phyloP scores from a whole-genome alignment of 2,329 filamentous ascomycete genomes.

The Claviceps digitariae region DNA sequence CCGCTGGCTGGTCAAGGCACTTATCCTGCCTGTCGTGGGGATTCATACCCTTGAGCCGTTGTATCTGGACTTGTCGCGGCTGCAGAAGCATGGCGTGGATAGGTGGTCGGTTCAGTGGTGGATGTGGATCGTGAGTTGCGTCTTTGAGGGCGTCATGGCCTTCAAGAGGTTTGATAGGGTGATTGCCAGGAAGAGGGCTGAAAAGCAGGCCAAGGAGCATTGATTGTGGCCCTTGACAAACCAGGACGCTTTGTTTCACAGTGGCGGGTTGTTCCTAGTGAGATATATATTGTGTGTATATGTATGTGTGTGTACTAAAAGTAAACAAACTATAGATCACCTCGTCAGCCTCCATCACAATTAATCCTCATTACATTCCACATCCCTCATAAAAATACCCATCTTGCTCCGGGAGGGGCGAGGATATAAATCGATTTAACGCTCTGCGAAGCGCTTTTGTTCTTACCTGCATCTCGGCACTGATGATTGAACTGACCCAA shows the following conservation, averaged over 20 bases:
- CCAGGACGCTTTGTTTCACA: too few relatives aligned
- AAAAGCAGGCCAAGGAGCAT: constrained; percentile 28
- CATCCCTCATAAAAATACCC: too few relatives aligned
- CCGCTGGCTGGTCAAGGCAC: constrained; percentile 40
- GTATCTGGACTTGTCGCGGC: constrained; percentile 31
- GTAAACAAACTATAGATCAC: too few relatives aligned
- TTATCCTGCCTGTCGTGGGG: constrained; percentile 44
- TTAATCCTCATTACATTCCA: too few relatives aligned
- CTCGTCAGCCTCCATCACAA: too few relatives aligned
- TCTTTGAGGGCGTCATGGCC: constrained; percentile 39
- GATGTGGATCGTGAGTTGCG: constrained; percentile 37
- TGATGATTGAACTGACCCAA: too few relatives aligned
- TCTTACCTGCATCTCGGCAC: too few relatives aligned
- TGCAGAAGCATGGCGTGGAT: constrained; percentile 34
- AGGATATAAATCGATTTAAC: too few relatives aligned
- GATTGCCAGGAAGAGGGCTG: constrained; percentile 28
- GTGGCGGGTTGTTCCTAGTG: neutral
- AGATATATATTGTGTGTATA: too few relatives aligned
- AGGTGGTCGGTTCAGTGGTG: constrained; percentile 36
- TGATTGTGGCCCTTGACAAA: neutral
- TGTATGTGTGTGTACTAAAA: too few relatives aligned
- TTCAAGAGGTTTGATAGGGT: constrained; percentile 38
- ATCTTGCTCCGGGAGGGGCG: too few relatives aligned
- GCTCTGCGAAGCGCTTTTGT: too few relatives aligned
- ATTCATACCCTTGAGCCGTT: constrained; percentile 55